Percentiles rank a stretch among this genome's conserved stretches.
phyloP scores from a whole-genome alignment of 2,329 filamentous ascomycete genomes.

The Aspergillus sp. region DNA sequence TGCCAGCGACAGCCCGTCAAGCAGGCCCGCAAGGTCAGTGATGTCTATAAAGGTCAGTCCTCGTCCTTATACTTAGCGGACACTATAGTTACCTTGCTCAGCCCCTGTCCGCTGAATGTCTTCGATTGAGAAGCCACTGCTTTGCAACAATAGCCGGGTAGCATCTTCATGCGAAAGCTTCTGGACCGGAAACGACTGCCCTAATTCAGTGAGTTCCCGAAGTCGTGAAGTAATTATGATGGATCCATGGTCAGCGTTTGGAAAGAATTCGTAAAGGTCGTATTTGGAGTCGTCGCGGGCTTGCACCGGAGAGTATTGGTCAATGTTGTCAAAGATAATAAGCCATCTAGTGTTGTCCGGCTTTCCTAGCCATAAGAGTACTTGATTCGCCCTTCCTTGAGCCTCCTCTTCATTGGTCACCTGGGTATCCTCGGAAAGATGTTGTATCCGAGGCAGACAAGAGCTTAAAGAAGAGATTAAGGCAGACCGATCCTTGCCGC shows the following conservation, averaged over 20 bases:
- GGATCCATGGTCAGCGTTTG: slow-evolving; percentile 37
- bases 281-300: slow-evolving; percentile 16
- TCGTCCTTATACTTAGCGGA: background rate
- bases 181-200: slow-evolving; percentile 29
- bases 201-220: slow-evolving; percentile 31
- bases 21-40: slow-evolving; percentile 28
- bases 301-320: slow-evolving; percentile 18
- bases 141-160: slow-evolving; percentile 16
- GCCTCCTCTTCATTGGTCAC: slow-evolving; percentile 11
- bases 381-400: slow-evolving; percentile 12
- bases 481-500: slow-evolving; percentile 18
- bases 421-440: background rate
- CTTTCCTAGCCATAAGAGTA: slow-evolving; percentile 14
- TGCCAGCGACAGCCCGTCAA: slow-evolving; percentile 49
- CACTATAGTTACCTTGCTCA: slow-evolving; percentile 13
- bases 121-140: slow-evolving; percentile 3
- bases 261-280: slow-evolving; percentile 31
- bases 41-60: slow-evolving; percentile 22
- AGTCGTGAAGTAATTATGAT: slow-evolving; percentile 44
- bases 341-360: slow-evolving; percentile 23
- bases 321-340: slow-evolving; percentile 30
- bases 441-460: slow-evolving; percentile 13
- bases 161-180: slow-evolving; percentile 26
- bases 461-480: slow-evolving; percentile 21
- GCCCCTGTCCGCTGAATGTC: slow-evolving; percentile 1